phyloP scores from a whole-genome alignment of 73 alveolate species.

The Stentor coeruleus region DNA sequence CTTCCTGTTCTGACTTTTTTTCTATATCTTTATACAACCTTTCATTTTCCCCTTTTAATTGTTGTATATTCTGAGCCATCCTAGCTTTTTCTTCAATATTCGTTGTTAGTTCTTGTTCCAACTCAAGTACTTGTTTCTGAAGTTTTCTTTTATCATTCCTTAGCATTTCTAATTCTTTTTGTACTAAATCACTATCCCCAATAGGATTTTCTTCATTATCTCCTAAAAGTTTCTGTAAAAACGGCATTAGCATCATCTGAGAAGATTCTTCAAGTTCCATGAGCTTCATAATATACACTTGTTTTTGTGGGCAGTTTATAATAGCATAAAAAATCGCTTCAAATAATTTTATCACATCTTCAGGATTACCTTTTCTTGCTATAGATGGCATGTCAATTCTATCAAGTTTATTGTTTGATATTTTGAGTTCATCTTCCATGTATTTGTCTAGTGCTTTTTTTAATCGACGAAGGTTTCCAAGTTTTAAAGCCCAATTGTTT shows the following conservation, averaged over 20 bases:
- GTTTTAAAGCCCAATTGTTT: slow-evolving; percentile 11
- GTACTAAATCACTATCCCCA: neutral
- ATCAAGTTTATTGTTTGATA: neutral
- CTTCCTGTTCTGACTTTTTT: neutral
- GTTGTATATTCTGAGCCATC: neutral
- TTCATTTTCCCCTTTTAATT: neutral
- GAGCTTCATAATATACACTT: neutral
- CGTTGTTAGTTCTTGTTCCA: neutral
- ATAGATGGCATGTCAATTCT: neutral
- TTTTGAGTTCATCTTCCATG: neutral
- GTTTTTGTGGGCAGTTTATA: slow-evolving; percentile 4
- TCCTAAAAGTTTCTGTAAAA: slow-evolving; percentile 3
- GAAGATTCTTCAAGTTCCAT: slow-evolving; percentile 16
- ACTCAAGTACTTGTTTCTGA: neutral
- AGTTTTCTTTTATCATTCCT: neutral
- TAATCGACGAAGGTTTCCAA: neutral
- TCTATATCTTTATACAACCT: neutral
- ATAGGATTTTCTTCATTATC: neutral
- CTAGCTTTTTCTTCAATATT: neutral
- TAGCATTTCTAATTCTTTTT: neutral
- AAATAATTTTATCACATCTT: neutral
- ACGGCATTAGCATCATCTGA: neutral
- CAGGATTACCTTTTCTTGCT: neutral
- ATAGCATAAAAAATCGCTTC: neutral
- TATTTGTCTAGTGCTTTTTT: slow-evolving; percentile 1